phyloP scores from a whole-genome alignment of 331 rosid genomes.

The Spiraea crenata region DNA sequence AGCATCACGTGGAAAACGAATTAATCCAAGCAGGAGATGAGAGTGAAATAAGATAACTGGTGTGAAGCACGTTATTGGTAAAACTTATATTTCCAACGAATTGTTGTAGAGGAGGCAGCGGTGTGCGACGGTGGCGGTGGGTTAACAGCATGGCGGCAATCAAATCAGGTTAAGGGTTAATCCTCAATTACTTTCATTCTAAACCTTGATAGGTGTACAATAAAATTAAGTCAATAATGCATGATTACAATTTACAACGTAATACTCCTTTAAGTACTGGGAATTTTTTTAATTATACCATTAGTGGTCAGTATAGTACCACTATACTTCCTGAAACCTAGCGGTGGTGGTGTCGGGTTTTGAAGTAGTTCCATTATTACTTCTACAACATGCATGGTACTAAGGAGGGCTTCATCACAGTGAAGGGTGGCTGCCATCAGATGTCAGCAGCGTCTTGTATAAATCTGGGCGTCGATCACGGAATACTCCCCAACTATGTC shows the following conservation, averaged over 20 bases:
- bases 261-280: background rate
- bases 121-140: too few relatives aligned
- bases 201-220: too few relatives aligned
- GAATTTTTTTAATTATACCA: background rate
- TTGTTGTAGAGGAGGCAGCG: too few relatives aligned
- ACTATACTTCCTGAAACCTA: background rate
- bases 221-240: too few relatives aligned
- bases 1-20: too few relatives aligned
- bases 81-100: too few relatives aligned
- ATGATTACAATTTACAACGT: background rate
- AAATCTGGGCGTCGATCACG: conserved; percentile 90
- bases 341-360: conserved; percentile 1
- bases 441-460: conserved; percentile 80
- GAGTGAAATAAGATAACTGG: too few relatives aligned
- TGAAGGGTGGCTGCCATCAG: conserved; percentile 54
- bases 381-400: conserved; percentile 12
- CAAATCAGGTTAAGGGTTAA: too few relatives aligned
- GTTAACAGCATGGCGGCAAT: too few relatives aligned
- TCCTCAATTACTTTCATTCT: too few relatives aligned
- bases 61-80: too few relatives aligned
- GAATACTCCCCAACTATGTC: conserved; percentile 86
- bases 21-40: too few relatives aligned
- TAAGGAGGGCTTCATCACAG: conserved; percentile 21
- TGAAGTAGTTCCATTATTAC: background rate
- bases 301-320: background rate